These are phyloP conservation scores for Quercus engelmannii DNA, from an alignment of 306 rosid species.

Conservation along the genomic window DNA sequence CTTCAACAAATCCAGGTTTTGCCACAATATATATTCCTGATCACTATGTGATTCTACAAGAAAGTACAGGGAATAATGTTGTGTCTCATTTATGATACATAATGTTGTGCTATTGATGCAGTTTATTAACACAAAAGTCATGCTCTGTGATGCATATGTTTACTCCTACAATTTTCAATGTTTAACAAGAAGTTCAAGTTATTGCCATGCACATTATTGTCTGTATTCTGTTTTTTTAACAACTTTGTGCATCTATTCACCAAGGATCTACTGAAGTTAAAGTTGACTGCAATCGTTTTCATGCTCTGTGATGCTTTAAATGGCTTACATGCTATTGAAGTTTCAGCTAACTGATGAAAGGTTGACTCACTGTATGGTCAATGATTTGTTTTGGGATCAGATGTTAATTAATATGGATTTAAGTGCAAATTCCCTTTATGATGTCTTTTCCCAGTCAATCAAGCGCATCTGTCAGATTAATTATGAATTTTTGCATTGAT, in stretches of 20 bases:
- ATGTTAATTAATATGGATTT: background rate
- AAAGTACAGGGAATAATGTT: background rate
- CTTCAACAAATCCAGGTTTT: constrained; percentile 53
- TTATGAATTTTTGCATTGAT: background rate
- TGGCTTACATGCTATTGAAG: background rate
- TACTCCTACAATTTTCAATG: background rate
- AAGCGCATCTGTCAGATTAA: background rate
- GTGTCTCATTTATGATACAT: background rate
- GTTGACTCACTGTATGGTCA: background rate
- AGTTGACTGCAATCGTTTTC: background rate
- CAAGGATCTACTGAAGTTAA: background rate
- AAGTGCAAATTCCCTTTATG: background rate
- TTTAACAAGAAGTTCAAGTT: background rate
- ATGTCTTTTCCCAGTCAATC: background rate
- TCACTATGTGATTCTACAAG: background rate
- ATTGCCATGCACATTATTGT: background rate
- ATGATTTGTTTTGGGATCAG: background rate
- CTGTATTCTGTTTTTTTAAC: background rate
- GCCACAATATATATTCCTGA: background rate
- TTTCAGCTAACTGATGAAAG: background rate
- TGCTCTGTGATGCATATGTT: background rate
- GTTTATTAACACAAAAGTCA: background rate
- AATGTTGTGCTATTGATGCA: background rate
- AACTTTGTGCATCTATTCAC: background rate
- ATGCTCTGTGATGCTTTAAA: background rate